A percentile compares a stretch with the other conserved stretches of the same genome.
phyloP scores from a whole-genome alignment of 345 rosid species.

The Eucalyptus brandiana region DNA sequence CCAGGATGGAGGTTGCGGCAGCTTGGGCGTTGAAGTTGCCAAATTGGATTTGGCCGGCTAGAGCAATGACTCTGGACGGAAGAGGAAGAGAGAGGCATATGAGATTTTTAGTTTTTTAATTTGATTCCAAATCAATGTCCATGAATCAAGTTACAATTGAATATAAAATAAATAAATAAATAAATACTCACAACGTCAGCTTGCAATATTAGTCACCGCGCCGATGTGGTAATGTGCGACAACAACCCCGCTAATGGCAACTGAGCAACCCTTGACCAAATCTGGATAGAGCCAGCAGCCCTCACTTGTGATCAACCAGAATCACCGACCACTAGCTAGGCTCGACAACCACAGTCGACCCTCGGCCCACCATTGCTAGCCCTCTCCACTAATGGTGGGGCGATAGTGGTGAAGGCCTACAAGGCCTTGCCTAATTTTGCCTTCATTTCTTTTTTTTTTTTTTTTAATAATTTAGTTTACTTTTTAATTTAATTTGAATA shows the following conservation, averaged over 20 bases:
- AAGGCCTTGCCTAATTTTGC: not conserved
- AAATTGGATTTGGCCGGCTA: not conserved
- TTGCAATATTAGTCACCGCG: too few relatives aligned
- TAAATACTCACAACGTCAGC: too few relatives aligned
- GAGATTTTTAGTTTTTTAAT: not conserved
- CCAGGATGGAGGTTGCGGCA: not conserved
- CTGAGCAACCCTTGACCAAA: too few relatives aligned
- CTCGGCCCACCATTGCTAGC: not conserved
- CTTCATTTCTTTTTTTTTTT: too few relatives aligned
- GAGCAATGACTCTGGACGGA: not conserved
- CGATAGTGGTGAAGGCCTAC: accelerated
- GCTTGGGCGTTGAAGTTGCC: not conserved
- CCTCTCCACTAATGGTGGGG: not conserved
- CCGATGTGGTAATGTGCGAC: too few relatives aligned
- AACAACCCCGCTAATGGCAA: too few relatives aligned
- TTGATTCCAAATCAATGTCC: not conserved
- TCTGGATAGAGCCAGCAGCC: accelerated
- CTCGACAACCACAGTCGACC: accelerated
- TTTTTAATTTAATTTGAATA: too few relatives aligned
- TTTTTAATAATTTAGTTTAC: too few relatives aligned
- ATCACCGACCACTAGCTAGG: accelerated
- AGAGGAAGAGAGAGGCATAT: not conserved
- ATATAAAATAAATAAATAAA: too few relatives aligned
- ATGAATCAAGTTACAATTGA: too few relatives aligned
- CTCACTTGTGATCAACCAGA: too few relatives aligned